These are phyloP conservation scores for Talaromyces wortmannii DNA, from an alignment of 495 filamentous ascomycete species.

Conservation along the genomic window DNA sequence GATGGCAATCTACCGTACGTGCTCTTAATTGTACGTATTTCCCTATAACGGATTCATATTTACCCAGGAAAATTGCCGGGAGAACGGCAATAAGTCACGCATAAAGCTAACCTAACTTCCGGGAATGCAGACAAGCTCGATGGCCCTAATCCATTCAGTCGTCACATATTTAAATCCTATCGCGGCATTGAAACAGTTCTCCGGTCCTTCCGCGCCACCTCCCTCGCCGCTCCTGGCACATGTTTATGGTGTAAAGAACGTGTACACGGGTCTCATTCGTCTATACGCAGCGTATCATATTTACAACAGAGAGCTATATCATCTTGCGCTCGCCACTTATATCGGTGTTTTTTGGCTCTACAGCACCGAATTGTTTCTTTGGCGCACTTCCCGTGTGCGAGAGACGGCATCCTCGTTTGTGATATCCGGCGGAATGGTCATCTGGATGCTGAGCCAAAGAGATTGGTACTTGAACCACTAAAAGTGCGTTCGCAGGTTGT, in stretches of 20 bases:
- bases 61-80: too few relatives aligned
- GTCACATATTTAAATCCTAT: slow-evolving; percentile 14
- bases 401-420: slow-evolving; percentile 14
- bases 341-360: slow-evolving; percentile 20
- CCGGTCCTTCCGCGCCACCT: slow-evolving; percentile 16
- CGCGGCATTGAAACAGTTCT: slow-evolving; percentile 13
- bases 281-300: slow-evolving; percentile 25
- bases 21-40: slow-evolving; percentile 17
- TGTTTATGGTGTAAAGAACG: slow-evolving; percentile 24
- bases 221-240: slow-evolving; percentile 18
- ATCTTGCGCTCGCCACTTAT: slow-evolving; percentile 19
- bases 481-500: background rate
- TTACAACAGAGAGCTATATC: slow-evolving; percentile 18
- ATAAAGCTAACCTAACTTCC: background rate
- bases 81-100: background rate
- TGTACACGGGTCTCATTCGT: slow-evolving; percentile 22
- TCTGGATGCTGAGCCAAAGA: slow-evolving; percentile 22
- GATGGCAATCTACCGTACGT: slow-evolving; percentile 20
- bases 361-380: slow-evolving; percentile 15
- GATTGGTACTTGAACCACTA: slow-evolving; percentile 15
- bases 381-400: slow-evolving; percentile 11
- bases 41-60: background rate
- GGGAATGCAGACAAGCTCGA: slow-evolving; percentile 4
- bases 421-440: slow-evolving; percentile 8
- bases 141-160: slow-evolving; percentile 15